Conservation (phyloP, 768 basidiomycete genomes). For the Ramaria sp. region DNA sequence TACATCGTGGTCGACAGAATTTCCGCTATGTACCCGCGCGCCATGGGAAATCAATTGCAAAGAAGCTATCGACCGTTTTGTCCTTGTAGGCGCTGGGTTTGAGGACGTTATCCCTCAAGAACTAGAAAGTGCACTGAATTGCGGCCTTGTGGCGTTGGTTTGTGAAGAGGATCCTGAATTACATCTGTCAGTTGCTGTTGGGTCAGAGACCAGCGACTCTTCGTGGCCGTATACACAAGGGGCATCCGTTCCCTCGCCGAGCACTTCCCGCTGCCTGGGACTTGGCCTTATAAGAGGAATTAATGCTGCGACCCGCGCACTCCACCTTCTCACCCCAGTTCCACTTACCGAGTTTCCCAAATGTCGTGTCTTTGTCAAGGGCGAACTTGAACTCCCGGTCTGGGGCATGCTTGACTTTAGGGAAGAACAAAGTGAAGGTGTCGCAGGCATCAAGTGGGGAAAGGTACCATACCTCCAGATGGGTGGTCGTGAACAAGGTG, state of each 20-base stretch:
- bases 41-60: constrained; percentile 65
- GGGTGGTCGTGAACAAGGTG: constrained; percentile 41
- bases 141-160: constrained; percentile 70
- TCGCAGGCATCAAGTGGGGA: constrained; percentile 42
- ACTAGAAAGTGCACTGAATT: constrained; percentile 61
- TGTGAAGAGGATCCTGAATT: constrained; percentile 25
- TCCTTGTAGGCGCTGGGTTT: constrained; percentile 59
- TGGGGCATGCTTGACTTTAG: constrained; percentile 79
- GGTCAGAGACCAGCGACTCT: not conserved
- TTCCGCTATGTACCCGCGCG: constrained; percentile 53
- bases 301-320: constrained; percentile 21
- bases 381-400: constrained; percentile 79
- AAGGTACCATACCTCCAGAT: constrained; percentile 71
- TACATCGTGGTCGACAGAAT: constrained; percentile 49
- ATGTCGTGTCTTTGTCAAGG: constrained; percentile 53
- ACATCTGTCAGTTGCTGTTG: not conserved
- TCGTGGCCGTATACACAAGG: constrained; percentile 50
- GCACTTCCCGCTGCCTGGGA: constrained; percentile 56
- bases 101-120: constrained; percentile 74
- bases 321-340: constrained; percentile 80
- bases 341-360: constrained; percentile 33
- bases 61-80: constrained; percentile 47
- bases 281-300: constrained; percentile 62
- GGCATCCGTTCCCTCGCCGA: constrained; percentile 41
- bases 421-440: constrained; percentile 30